Conservation (phyloP, 495 filamentous ascomycete species). For the Hyaloscypha bicolor region DNA sequence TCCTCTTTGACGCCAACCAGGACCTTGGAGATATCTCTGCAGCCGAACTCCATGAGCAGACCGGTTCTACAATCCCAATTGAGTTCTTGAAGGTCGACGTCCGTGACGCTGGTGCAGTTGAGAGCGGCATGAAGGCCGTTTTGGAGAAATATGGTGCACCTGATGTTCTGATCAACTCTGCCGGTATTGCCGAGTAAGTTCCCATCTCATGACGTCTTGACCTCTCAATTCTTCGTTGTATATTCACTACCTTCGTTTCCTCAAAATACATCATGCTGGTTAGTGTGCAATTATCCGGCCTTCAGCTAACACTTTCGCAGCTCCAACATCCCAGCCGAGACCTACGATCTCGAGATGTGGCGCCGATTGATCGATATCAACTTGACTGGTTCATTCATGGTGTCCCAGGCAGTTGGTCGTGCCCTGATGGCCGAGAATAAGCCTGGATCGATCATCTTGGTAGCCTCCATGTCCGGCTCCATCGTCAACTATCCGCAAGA, state of each 20-base stretch:
- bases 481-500: constrained; percentile 82
- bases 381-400: constrained; percentile 70
- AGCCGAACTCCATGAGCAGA: constrained; percentile 64
- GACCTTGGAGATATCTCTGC: constrained; percentile 70
- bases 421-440: constrained; percentile 65
- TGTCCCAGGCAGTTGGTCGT: constrained; percentile 64
- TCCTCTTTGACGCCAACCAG: constrained; percentile 74
- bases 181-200: constrained; percentile 75
- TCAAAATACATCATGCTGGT: neutral
- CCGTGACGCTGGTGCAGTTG: constrained; percentile 64
- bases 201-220: neutral
- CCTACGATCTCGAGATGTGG: constrained; percentile 60
- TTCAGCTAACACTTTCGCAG: constrained; percentile 19
- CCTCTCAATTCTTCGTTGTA: too few species aligned
- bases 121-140: constrained; percentile 60
- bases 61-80: constrained; percentile 60
- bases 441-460: constrained; percentile 71
- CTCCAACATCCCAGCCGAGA: constrained; percentile 64
- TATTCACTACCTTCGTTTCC: neutral
- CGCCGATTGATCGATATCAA: constrained; percentile 76
- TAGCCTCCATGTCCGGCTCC: constrained; percentile 76
- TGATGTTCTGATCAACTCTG: constrained; percentile 79
- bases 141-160: constrained; percentile 63
- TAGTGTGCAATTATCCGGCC: neutral
- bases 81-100: constrained; percentile 80